Conservation (phyloP, 768 basidiomycete genomes). For the Peribolospora kevripleyi region DNA sequence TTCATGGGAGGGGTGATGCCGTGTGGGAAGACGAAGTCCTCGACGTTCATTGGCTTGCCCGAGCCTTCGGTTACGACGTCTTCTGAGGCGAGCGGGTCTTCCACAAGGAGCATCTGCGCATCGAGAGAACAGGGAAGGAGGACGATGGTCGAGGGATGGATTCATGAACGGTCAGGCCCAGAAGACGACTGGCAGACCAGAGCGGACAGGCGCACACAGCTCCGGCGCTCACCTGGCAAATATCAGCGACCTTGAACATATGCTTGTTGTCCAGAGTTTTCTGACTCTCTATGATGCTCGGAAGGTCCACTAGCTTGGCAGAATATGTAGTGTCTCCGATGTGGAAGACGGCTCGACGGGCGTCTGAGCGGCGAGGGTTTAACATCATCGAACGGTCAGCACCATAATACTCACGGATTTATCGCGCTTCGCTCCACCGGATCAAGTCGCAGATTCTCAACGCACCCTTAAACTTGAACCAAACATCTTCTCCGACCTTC, state of each 20-base stretch:
- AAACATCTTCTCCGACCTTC: slow-evolving; percentile 55
- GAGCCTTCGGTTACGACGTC: slow-evolving; percentile 45
- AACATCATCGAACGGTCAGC: neutral
- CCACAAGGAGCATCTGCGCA: slow-evolving; percentile 71
- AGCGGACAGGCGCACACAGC: neutral
- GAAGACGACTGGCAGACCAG: no score
- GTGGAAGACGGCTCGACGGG: slow-evolving; percentile 71
- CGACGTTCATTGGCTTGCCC: slow-evolving; percentile 50
- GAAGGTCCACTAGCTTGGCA: slow-evolving; percentile 85
- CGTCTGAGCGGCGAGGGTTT: slow-evolving; percentile 31
- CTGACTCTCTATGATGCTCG: slow-evolving; percentile 78
- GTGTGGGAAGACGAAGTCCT: slow-evolving; percentile 94
- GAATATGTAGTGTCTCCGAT: slow-evolving; percentile 55
- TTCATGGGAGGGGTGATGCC: slow-evolving; percentile 83
- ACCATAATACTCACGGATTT: neutral
- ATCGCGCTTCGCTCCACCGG: slow-evolving; percentile 1
- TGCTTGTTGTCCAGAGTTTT: slow-evolving; percentile 90
- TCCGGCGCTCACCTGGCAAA: slow-evolving; percentile 50
- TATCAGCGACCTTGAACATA: slow-evolving; percentile 96
- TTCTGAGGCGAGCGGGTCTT: slow-evolving; percentile 24
- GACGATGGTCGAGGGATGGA: neutral
- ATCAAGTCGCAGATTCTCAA: neutral
- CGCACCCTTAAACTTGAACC: slow-evolving; percentile 94
- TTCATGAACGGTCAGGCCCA: neutral
- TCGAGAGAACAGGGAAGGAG: neutral